Conservation (phyloP, 305 asterid genomes). For the Fraxinus velutina region DNA sequence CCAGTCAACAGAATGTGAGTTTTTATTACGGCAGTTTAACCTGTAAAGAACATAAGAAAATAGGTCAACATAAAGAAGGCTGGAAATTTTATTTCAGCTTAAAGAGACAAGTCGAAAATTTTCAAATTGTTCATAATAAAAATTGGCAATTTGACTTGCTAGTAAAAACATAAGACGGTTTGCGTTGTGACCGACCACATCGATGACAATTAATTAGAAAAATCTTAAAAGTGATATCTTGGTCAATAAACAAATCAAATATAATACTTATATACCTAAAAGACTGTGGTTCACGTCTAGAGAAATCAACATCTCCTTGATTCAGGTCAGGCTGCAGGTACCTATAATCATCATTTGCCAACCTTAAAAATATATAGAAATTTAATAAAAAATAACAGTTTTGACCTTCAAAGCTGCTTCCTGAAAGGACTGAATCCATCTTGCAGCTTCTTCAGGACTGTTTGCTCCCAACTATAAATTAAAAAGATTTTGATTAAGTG, state of each 20-base stretch:
- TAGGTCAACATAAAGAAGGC: conserved; percentile 14
- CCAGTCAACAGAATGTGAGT: conserved; percentile 70
- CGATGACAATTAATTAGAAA: conserved; percentile 9
- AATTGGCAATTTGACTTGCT: conserved; percentile 21
- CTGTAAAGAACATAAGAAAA: conserved; percentile 36
- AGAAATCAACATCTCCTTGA: conserved; percentile 44
- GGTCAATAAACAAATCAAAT: conserved; percentile 20
- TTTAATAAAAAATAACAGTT: conserved; percentile 23
- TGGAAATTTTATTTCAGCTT: background rate
- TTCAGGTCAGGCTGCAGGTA: conserved; percentile 63
- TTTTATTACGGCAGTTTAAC: conserved; percentile 57
- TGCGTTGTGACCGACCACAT: conserved; percentile 12
- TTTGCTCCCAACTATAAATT: conserved; percentile 82
- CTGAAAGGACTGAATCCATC: conserved; percentile 87
- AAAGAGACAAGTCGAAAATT: conserved; percentile 3
- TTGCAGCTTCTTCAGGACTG: conserved; percentile 97
- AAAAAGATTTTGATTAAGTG: conserved; percentile 22
- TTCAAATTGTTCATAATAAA: conserved; percentile 4
- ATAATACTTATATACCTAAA: conserved; percentile 47
- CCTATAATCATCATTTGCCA: conserved; percentile 34
- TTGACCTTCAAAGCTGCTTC: conserved; percentile 83
- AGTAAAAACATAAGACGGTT: conserved; percentile 8
- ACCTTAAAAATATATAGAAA: conserved; percentile 20
- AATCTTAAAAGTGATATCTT: conserved; percentile 1
- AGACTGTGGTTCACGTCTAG: conserved; percentile 45